A percentile compares a stretch with the other conserved stretches of the same genome.
These are phyloP conservation scores for Pyracantha coccinea DNA, from an alignment of 331 rosid genomes.

Conservation along the genomic window DNA sequence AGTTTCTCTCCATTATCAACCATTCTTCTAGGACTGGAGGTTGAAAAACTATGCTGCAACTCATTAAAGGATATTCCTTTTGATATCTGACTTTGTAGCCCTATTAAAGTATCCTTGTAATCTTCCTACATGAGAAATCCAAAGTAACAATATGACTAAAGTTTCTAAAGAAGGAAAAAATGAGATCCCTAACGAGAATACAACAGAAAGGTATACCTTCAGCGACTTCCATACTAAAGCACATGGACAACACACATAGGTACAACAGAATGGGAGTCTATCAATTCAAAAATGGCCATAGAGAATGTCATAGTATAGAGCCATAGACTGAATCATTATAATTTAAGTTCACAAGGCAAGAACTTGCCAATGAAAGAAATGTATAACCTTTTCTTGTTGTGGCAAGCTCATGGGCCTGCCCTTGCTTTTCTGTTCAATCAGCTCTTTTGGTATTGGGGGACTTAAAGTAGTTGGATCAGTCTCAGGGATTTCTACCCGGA, in stretches of 20 bases:
- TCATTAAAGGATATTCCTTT: constrained; percentile 23
- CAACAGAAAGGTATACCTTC: background rate
- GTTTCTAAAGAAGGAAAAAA: background rate
- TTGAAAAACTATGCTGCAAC: constrained; percentile 5
- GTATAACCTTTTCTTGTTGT: constrained; percentile 20
- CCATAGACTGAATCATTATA: background rate
- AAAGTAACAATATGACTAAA: background rate
- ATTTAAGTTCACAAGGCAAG: background rate
- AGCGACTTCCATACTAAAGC: background rate
- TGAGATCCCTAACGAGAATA: background rate
- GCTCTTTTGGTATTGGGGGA: constrained; percentile 10
- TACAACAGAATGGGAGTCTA: background rate
- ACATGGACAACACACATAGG: background rate
- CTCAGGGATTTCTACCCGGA: constrained; percentile 24
- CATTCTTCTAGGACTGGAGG: constrained; percentile 5
- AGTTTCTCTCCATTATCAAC: constrained; percentile 12
- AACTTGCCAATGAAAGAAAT: background rate
- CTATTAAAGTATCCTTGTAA: constrained; percentile 11
- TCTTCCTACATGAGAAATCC: constrained; percentile 17
- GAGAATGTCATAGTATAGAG: background rate
- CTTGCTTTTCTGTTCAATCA: constrained; percentile 9
- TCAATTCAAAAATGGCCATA: background rate
- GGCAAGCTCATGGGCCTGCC: constrained; percentile 20
- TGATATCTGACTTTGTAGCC: constrained; percentile 13
- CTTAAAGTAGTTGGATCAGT: constrained; percentile 8